phyloP scores from a whole-genome alignment of 495 filamentous ascomycete species.

The Xylona heveae region DNA sequence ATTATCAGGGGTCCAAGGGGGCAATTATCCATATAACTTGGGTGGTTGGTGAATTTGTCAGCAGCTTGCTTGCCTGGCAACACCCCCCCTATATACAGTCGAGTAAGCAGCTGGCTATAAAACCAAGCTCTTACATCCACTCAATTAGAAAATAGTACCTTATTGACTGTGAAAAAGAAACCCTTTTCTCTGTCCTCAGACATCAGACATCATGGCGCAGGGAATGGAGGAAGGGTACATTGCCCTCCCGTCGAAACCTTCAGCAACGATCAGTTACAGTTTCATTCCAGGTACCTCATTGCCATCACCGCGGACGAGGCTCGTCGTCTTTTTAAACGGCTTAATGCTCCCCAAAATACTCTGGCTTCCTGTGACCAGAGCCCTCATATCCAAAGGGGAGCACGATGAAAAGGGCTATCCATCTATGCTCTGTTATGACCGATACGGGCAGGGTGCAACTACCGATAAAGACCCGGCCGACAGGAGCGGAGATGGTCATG shows the following conservation, averaged over 20 bases:
- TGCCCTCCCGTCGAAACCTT: slow-evolving; percentile 11
- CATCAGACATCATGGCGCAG: too few species aligned
- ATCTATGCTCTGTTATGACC: slow-evolving; percentile 37
- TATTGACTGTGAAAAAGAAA: too few species aligned
- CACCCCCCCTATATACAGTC: too few species aligned
- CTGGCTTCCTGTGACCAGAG: slow-evolving; percentile 25
- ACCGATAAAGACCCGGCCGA: slow-evolving; percentile 31
- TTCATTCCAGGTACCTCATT: slow-evolving; percentile 9
- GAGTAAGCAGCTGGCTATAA: too few species aligned
- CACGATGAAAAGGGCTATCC: slow-evolving; percentile 13
- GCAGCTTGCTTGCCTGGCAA: too few species aligned
- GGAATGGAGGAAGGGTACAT: slow-evolving; percentile 6
- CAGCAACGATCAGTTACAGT: slow-evolving; percentile 13
- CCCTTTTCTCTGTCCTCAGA: too few species aligned
- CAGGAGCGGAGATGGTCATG: slow-evolving; percentile 14
- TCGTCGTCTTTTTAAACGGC: slow-evolving; percentile 43
- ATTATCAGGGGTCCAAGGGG: too few species aligned
- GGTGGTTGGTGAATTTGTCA: too few species aligned
- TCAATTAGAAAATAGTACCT: too few species aligned
- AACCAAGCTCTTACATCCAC: too few species aligned
- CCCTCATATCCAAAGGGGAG: slow-evolving; percentile 16
- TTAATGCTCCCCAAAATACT: slow-evolving; percentile 26
- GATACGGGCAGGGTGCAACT: slow-evolving; percentile 38
- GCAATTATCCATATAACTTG: too few species aligned
- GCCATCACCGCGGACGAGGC: slow-evolving; percentile 9